A percentile compares a stretch with the other conserved stretches of the same genome.
These are phyloP conservation scores for Saitozyma sp. DNA, from an alignment of 768 basidiomycete genomes.

Conservation along the genomic window DNA sequence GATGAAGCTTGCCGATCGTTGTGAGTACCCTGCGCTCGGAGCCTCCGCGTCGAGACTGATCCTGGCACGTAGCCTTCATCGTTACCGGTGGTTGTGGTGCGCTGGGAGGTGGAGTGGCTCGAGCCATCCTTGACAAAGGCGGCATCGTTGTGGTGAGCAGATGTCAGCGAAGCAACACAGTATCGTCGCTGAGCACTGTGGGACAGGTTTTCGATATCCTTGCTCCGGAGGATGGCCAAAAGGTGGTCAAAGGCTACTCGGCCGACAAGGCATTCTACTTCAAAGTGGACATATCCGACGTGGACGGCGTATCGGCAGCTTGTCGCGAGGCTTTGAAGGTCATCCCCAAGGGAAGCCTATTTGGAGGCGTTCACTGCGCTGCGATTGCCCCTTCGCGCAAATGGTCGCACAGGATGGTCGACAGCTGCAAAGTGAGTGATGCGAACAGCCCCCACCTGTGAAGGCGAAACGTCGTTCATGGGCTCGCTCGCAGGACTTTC, in stretches of 20 bases:
- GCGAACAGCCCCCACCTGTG: too few relatives aligned
- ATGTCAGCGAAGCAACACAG: neutral
- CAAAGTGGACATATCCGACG: neutral
- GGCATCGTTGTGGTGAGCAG: slow-evolving; percentile 3
- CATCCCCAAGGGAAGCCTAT: neutral
- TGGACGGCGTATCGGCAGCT: neutral
- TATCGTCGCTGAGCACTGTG: neutral
- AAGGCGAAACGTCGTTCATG: too few relatives aligned
- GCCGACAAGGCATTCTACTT: slow-evolving; percentile 1
- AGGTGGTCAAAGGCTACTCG: neutral
- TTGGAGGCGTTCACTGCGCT: too few relatives aligned
- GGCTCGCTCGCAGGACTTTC: too few relatives aligned
- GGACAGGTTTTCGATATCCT: slow-evolving; percentile 1
- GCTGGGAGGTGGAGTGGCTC: neutral
- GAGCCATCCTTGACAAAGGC: neutral
- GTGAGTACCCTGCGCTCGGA: too few relatives aligned
- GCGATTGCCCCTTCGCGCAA: too few relatives aligned
- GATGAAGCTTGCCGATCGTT: too few relatives aligned
- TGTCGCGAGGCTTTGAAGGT: neutral
- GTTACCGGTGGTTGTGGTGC: neutral
- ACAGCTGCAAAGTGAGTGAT: too few relatives aligned
- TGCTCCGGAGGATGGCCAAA: neutral
- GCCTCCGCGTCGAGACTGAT: too few relatives aligned
- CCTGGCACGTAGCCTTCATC: too few relatives aligned
- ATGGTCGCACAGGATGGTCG: too few relatives aligned